Conservation (phyloP, 2,329 filamentous ascomycete species). For the Didymella segeticola region DNA sequence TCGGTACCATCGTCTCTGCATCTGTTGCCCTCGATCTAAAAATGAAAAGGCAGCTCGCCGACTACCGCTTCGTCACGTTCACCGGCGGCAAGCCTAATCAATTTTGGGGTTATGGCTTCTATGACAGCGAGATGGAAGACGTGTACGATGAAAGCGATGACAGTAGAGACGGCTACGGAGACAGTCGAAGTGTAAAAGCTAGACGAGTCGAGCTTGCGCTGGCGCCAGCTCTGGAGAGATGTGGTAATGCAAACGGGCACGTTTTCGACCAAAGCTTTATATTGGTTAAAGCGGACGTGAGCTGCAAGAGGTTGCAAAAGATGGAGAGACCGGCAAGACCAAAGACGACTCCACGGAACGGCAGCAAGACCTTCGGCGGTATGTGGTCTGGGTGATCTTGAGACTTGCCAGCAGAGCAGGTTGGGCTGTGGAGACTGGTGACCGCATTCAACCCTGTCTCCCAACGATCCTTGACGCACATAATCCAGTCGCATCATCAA, state of each 20-base stretch:
- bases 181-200: conserved; percentile 19
- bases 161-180: conserved; percentile 18
- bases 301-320: conserved; percentile 42
- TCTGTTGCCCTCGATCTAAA: conserved; percentile 47
- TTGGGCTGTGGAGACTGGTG: neutral
- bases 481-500: neutral
- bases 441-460: neutral
- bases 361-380: conserved; percentile 19
- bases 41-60: conserved; percentile 46
- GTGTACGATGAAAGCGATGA: conserved; percentile 40
- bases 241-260: conserved; percentile 48
- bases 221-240: conserved; percentile 48
- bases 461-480: neutral
- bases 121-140: conserved; percentile 49
- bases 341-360: conserved; percentile 19
- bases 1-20: conserved; percentile 45
- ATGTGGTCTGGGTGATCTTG: conserved; percentile 22
- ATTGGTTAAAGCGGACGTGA: conserved; percentile 48
- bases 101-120: conserved; percentile 46
- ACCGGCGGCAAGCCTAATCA: conserved; percentile 42
- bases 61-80: conserved; percentile 48
- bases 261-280: conserved; percentile 48
- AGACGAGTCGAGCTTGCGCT: conserved; percentile 43
- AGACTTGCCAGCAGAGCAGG: neutral
- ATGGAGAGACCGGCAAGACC: conserved; percentile 22